Evolutionary conservation across 208 protist genomes (phyloP).

Genomic region (Acanthamoeba lenticulata): DNA sequence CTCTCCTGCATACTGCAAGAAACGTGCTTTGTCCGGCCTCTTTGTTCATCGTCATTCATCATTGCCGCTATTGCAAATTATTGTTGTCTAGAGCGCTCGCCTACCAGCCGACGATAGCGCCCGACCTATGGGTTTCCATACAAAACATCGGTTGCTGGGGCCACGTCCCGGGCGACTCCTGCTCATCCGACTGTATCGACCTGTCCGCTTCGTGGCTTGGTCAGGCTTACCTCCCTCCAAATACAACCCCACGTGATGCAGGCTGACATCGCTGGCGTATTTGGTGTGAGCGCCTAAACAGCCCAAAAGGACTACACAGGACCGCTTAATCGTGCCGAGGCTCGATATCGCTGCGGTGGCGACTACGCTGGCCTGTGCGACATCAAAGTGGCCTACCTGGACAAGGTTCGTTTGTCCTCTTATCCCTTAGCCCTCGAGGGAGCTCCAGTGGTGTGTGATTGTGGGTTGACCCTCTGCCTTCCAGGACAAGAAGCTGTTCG

Average conservation of each 20-base stretch:
- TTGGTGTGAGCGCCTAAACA: background rate
- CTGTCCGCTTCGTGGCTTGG: background rate
- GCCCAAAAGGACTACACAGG: slow-evolving; percentile 17
- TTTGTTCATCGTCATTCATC: no score
- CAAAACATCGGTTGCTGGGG: slow-evolving; percentile 33
- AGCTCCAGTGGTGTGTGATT: no score
- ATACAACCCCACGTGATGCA: background rate
- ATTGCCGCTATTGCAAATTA: no score
- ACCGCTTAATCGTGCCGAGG: background rate
- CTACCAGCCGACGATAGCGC: background rate
- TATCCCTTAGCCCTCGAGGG: no score
- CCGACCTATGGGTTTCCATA: background rate
- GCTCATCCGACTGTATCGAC: background rate
- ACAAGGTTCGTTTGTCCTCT: no score
- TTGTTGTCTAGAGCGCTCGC: background rate
- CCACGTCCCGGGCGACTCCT: background rate
- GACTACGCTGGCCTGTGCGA: slow-evolving; percentile 40
- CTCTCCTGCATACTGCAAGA: no score
- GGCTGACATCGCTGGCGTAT: background rate
- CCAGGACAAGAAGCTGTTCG: background rate
- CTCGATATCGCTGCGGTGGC: background rate
- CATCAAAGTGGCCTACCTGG: slow-evolving; percentile 24
- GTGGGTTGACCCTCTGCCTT: no score
- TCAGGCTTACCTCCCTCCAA: background rate
- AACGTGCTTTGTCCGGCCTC: no score